Evolutionary conservation across 371 early-diverging fungal genomes (phyloP).

Genomic region (Circinella umbellata): DNA sequence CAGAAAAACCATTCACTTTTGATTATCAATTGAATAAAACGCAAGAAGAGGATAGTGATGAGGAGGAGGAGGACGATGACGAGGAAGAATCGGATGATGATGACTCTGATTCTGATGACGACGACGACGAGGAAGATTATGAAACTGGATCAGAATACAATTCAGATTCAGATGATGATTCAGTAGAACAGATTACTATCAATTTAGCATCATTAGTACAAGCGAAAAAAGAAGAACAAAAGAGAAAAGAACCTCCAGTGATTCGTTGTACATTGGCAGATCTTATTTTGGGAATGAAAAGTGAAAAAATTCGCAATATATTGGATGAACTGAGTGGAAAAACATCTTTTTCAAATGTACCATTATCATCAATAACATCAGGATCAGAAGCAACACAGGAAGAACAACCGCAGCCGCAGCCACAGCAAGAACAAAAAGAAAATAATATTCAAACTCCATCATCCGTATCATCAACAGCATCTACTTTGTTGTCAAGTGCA

Average conservation of each 20-base stretch:
- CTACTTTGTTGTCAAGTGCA: no score
- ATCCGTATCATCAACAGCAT: no score
- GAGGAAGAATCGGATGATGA: neutral
- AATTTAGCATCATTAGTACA: conserved; percentile 8
- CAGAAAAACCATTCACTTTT: no score
- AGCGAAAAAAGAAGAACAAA: neutral
- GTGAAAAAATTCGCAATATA: conserved; percentile 4
- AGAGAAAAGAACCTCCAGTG: neutral
- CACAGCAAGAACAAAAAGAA: no score
- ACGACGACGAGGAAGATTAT: neutral
- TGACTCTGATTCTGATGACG: neutral
- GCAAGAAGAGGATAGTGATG: neutral
- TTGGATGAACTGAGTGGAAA: neutral
- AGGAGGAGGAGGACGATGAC: neutral
- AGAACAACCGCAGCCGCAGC: no score
- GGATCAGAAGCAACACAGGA: no score
- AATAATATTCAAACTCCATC: no score
- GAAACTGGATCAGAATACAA: neutral
- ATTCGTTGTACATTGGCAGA: conserved; percentile 6
- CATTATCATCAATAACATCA: no score
- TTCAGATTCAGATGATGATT: neutral
- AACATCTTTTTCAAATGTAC: neutral
- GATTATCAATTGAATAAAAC: neutral
- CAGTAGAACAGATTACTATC: conserved; percentile 12
- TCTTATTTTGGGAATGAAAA: conserved; percentile 9